phyloP scores from a whole-genome alignment of 495 filamentous ascomycete species.

The Neurospora discreta region DNA sequence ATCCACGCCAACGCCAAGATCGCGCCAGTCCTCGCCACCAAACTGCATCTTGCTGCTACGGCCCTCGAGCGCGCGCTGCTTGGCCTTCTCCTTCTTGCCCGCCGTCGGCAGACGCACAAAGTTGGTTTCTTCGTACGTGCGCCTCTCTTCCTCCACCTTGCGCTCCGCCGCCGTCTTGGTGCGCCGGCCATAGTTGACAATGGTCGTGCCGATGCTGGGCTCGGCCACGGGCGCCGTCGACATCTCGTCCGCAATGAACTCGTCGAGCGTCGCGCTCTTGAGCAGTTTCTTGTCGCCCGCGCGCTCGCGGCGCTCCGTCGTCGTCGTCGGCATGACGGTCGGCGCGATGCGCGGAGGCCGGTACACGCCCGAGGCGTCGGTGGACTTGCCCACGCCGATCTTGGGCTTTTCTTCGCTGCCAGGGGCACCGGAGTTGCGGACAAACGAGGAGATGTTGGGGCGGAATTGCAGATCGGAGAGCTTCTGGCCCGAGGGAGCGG shows the following conservation, averaged over 20 bases:
- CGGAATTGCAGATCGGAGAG: conserved; percentile 57
- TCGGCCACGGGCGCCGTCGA: conserved; percentile 64
- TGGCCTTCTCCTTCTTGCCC: conserved; percentile 63
- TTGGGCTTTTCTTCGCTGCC: conserved; percentile 16
- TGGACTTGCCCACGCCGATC: conserved; percentile 29
- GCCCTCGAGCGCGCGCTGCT: conserved; percentile 33
- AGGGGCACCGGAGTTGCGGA: conserved; percentile 21
- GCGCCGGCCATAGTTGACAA: conserved; percentile 58
- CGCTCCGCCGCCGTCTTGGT: conserved; percentile 60
- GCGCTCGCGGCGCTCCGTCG: conserved; percentile 40
- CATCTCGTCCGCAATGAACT: conserved; percentile 73
- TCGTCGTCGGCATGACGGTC: conserved; percentile 50
- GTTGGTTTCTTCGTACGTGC: conserved; percentile 76
- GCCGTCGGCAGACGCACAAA: conserved; percentile 72
- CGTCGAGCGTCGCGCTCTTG: conserved; percentile 71
- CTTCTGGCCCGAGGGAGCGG: conserved; percentile 24
- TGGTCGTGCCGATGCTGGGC: conserved; percentile 77
- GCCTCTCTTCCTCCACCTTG: conserved; percentile 57
- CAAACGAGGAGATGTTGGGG: conserved; percentile 46
- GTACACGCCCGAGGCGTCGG: conserved; percentile 55
- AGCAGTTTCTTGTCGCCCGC: conserved; percentile 39
- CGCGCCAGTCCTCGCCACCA: conserved; percentile 78
- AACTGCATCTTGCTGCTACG: conserved; percentile 41
- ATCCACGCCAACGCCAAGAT: conserved; percentile 67
- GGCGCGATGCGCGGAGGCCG: conserved; percentile 75